Conservation (phyloP, 2,329 filamentous ascomycete genomes). For the Claviceps sorghi region DNA sequence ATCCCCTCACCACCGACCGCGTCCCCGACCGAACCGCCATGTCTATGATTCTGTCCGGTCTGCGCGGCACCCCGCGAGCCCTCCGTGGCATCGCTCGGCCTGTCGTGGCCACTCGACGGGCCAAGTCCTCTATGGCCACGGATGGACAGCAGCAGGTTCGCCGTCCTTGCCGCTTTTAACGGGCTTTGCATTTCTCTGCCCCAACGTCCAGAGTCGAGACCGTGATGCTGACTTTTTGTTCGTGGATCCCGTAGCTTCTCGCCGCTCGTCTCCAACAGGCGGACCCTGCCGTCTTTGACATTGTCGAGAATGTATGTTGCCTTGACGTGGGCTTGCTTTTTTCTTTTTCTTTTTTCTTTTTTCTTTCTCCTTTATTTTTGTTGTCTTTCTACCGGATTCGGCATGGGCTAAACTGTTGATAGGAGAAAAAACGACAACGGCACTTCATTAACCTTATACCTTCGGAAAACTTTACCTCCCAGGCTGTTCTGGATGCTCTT, state of each 20-base stretch:
- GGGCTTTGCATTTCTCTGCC: constrained; percentile 7
- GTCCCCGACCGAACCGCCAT: constrained; percentile 18
- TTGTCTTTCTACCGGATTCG: background rate
- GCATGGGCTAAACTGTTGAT: background rate
- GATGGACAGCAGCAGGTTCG: constrained; percentile 48
- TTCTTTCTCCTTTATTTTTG: background rate
- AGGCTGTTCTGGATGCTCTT: constrained; percentile 79
- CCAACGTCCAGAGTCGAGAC: background rate
- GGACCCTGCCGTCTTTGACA: constrained; percentile 75
- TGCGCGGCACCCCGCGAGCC: constrained; percentile 34
- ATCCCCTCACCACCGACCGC: background rate
- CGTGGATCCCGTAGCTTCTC: constrained; percentile 52
- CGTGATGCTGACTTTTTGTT: constrained; percentile 6
- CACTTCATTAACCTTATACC: constrained; percentile 97
- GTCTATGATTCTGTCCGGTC: constrained; percentile 36
- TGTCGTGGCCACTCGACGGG: constrained; percentile 18
- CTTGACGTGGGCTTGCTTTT: background rate
- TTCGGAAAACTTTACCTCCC: constrained; percentile 90
- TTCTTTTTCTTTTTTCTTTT: background rate
- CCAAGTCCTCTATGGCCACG: constrained; percentile 30
- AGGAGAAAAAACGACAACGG: constrained; percentile 94
- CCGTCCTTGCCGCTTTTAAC: background rate
- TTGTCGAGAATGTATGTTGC: constrained; percentile 65
- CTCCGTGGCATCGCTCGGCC: constrained; percentile 27
- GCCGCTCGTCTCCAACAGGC: constrained; percentile 65